A percentile compares a stretch with the other conserved stretches of the same genome.
Conservation (phyloP, 441 rosid species). For the Dalechampia spathulata region DNA sequence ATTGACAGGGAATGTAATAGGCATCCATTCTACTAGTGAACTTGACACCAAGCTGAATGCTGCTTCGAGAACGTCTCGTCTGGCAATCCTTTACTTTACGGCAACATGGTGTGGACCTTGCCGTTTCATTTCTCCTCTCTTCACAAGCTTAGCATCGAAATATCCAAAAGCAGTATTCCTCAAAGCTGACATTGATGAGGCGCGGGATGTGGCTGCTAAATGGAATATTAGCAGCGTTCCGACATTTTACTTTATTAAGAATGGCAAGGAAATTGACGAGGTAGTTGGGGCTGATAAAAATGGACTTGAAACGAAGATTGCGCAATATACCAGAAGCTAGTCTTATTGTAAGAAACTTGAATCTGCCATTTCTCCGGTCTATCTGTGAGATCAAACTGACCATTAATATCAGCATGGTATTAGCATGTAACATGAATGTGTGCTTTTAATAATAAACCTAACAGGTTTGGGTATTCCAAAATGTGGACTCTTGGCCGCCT, state of each 20-base stretch:
- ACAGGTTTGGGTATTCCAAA: no score
- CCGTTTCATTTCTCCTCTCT: slow-evolving; percentile 72
- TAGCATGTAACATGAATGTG: neutral
- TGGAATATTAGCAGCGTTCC: slow-evolving; percentile 85
- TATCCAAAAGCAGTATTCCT: slow-evolving; percentile 57
- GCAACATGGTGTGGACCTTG: slow-evolving; percentile 96
- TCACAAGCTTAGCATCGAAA: slow-evolving; percentile 53
- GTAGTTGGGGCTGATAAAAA: slow-evolving; percentile 80
- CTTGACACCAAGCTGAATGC: slow-evolving; percentile 61
- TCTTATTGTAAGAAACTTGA: neutral
- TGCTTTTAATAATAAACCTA: no score
- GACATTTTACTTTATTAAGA: slow-evolving; percentile 53
- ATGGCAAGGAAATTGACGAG: slow-evolving; percentile 75
- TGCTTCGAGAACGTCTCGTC: slow-evolving; percentile 56
- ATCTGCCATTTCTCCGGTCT: neutral
- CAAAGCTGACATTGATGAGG: slow-evolving; percentile 84
- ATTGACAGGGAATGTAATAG: slow-evolving; percentile 59
- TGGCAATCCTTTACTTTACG: slow-evolving; percentile 73
- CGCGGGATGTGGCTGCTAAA: slow-evolving; percentile 56
- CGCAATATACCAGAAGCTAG: slow-evolving; percentile 35
- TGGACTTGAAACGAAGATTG: slow-evolving; percentile 57
- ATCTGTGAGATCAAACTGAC: neutral
- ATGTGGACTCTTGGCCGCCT: no score
- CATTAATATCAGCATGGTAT: neutral
- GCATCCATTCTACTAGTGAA: slow-evolving; percentile 54